A percentile compares a stretch with the other conserved stretches of the same genome.
These are phyloP conservation scores for Phytophthora fragariae DNA, from an alignment of 352 stramenopile species.

Conservation along the genomic window DNA sequence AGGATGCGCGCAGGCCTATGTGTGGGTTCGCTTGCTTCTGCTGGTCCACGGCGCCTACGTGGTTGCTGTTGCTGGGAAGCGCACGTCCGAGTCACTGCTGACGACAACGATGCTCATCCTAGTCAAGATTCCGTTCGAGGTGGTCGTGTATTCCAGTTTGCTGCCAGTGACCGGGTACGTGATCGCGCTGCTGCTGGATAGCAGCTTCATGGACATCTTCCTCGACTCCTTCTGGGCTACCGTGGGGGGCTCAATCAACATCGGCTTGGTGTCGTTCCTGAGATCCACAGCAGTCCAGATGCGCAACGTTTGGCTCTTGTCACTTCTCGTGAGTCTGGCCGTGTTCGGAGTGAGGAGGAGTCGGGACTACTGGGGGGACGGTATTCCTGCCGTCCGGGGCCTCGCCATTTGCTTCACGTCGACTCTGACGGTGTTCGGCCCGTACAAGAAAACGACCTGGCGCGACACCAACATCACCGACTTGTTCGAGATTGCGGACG, in stretches of 20 bases:
- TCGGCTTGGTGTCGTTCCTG: slow-evolving; percentile 36
- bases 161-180: slow-evolving; percentile 51
- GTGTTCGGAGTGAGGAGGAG: slow-evolving; percentile 21
- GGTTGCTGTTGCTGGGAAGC: background rate
- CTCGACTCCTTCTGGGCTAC: slow-evolving; percentile 48
- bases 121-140: slow-evolving; percentile 56
- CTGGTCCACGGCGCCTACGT: slow-evolving; percentile 41
- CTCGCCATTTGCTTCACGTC: slow-evolving; percentile 48
- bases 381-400: slow-evolving; percentile 34
- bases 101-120: slow-evolving; percentile 20
- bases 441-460: slow-evolving; percentile 37
- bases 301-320: slow-evolving; percentile 54
- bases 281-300: slow-evolving; percentile 47
- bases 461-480: slow-evolving; percentile 19
- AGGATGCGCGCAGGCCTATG: slow-evolving; percentile 45
- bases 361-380: slow-evolving; percentile 12
- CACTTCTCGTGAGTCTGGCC: slow-evolving; percentile 34
- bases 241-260: slow-evolving; percentile 21
- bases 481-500: slow-evolving; percentile 12
- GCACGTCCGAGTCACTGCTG: background rate
- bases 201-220: slow-evolving; percentile 44
- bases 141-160: slow-evolving; percentile 58
- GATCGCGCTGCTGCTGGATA: slow-evolving; percentile 48
- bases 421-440: slow-evolving; percentile 41
- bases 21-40: slow-evolving; percentile 55